Evolutionary conservation across 495 filamentous ascomycete genomes (phyloP).

Genomic region (Daldinia caldariorum): DNA sequence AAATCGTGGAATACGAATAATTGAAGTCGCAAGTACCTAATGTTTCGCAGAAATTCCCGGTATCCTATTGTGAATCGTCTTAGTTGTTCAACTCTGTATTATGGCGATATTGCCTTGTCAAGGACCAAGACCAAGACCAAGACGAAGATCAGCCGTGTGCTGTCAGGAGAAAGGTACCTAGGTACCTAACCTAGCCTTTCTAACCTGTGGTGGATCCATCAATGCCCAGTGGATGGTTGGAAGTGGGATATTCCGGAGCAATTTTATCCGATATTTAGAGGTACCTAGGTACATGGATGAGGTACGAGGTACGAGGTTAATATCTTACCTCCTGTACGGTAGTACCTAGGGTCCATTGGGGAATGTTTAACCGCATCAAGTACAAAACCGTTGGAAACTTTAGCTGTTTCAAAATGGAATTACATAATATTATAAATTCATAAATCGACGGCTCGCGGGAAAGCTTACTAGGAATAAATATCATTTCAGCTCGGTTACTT

Average conservation of each 20-base stretch:
- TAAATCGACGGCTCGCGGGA: neutral
- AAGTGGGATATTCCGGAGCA: conserved; percentile 4
- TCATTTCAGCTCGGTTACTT: neutral
- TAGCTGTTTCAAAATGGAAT: neutral
- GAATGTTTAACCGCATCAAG: too few relatives aligned
- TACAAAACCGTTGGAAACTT: neutral
- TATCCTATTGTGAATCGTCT: neutral
- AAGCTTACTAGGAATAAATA: conserved; percentile 1
- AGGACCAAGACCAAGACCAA: conserved; percentile 2
- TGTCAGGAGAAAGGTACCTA: conserved; percentile 11
- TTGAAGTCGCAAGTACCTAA: neutral
- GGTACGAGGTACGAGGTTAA: too few relatives aligned
- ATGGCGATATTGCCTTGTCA: conserved; percentile 11
- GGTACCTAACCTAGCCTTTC: conserved; percentile 6
- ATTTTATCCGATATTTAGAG: conserved; percentile 1
- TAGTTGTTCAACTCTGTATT: neutral
- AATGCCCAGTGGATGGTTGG: too few relatives aligned
- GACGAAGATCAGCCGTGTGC: neutral
- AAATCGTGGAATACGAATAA: conserved; percentile 12
- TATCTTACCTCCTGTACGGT: too few relatives aligned
- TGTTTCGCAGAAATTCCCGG: neutral
- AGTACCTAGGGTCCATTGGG: too few relatives aligned
- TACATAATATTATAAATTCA: neutral
- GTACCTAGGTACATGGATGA: too few relatives aligned
- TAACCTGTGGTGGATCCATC: neutral